Evolutionary conservation across 441 rosid genomes (phyloP), one percentile per base, ranked within the genome.

Genomic region (Gossypium gossypioides): DNA sequence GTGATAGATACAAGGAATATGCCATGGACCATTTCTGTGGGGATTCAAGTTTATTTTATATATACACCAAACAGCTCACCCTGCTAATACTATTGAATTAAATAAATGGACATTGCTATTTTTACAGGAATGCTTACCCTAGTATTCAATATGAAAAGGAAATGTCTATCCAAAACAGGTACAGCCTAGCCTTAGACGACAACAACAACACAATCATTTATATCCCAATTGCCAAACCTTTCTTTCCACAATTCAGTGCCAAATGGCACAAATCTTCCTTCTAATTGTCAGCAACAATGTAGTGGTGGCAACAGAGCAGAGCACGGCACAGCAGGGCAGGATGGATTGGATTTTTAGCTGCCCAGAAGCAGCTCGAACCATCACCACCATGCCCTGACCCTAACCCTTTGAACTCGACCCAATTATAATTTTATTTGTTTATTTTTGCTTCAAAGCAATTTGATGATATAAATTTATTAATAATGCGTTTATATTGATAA

Each of bases 1-100:
- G 56, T 5, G 3, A 15, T 37, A 24, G 22, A n/a, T 44, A 68
- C 27, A 66, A 19, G 27, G 72, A 76, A 76, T 56, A 77, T 65
- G 67, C 67, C 60, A 24, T 60, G 52, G 63, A 55, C 48, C 71
- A 60, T 57, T 34, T 58, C 69, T 22, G 25, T n/a, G 27, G 29
- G 54, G 19, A 22, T 60, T 48, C 24, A 3, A 13, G 27, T 50
- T 25, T 27, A 9, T 25, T 67, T 22, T 66, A 24, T 29, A 66
- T 8, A 32, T 51, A 66, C 0, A 12, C 2, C 57, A 25, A 48
- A 48, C 58, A 15, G 24, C 55, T 70, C 50, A 52, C 48, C 24
- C 5, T 2, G 27, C 72, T 68, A 70, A 19, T 37, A 19, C 52
- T 37, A 32, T 55, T 19, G 24, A 5, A 66, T 22, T 58, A 22